These are phyloP conservation scores for Laburnicola sp. DNA, from an alignment of 2,329 filamentous ascomycete genomes.

Conservation along the genomic window DNA sequence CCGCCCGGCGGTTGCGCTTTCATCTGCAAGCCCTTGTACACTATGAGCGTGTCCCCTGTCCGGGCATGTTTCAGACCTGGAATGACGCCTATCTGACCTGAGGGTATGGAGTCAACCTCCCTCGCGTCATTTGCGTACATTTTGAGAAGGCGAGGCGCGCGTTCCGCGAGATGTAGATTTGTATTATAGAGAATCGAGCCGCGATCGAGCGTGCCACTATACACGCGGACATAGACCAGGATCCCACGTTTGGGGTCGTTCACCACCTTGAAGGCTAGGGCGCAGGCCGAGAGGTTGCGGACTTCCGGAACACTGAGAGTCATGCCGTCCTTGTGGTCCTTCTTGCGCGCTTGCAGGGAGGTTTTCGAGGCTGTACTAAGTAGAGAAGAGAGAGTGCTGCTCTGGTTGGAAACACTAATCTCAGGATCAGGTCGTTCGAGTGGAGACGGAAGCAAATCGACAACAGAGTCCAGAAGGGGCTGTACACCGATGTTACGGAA, in stretches of 20 bases:
- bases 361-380: conserved; percentile 41
- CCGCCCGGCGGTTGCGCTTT: conserved; percentile 68
- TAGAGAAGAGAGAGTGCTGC: conserved; percentile 57
- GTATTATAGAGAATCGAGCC: conserved; percentile 85
- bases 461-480: conserved; percentile 83
- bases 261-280: conserved; percentile 88
- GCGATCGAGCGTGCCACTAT: conserved; percentile 76
- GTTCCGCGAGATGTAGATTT: conserved; percentile 76
- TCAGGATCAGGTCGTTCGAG: conserved; percentile 77
- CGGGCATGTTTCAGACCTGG: conserved; percentile 87
- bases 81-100: conserved; percentile 93
- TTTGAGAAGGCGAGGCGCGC: conserved; percentile 77
- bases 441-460: conserved; percentile 84
- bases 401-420: conserved; percentile 66
- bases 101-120: conserved; percentile 76
- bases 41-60: conserved; percentile 88
- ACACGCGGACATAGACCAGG: conserved; percentile 88
- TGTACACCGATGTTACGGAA: conserved; percentile 94
- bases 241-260: conserved; percentile 84
- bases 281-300: conserved; percentile 69
- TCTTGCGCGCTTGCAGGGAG: conserved; percentile 19
- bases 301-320: conserved; percentile 40
- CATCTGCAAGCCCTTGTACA: conserved; percentile 64
- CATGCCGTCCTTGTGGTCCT: conserved; percentile 16
- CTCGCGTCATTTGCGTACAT: conserved; percentile 89